phyloP scores from a whole-genome alignment of 768 basidiomycete genomes.

The Leccinum ochraceum region DNA sequence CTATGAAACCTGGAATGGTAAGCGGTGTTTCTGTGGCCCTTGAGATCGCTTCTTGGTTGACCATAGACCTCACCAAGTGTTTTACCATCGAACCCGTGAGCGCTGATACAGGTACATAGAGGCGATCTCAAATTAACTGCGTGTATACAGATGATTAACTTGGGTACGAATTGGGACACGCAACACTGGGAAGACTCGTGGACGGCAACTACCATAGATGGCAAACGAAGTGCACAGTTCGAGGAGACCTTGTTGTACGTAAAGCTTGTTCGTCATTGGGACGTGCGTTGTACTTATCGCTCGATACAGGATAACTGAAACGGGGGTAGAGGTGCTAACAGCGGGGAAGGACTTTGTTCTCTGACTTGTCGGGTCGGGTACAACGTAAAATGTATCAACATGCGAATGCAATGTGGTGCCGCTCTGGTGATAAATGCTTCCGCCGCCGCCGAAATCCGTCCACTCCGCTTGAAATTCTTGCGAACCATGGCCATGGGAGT shows the following conservation, averaged over 20 bases:
- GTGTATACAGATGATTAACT: constrained; percentile 80
- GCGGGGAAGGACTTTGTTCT: constrained; percentile 42
- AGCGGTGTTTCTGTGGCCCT: constrained; percentile 25
- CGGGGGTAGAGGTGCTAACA: constrained; percentile 86
- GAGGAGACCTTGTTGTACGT: constrained; percentile 95
- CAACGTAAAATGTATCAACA: constrained; percentile 17
- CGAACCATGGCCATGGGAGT: constrained; percentile 17
- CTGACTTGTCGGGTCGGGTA: constrained; percentile 19
- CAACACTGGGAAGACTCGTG: constrained; percentile 94
- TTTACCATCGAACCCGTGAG: constrained; percentile 83
- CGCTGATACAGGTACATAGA: constrained; percentile 5
- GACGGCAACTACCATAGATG: constrained; percentile 94
- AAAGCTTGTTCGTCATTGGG: constrained; percentile 3
- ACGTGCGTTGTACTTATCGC: constrained; percentile 17
- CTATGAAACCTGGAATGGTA: constrained; percentile 94
- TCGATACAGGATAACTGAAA: constrained; percentile 77
- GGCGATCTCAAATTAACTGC: constrained; percentile 1
- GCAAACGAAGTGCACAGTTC: constrained; percentile 91
- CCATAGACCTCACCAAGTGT: constrained; percentile 36
- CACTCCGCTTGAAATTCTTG: constrained; percentile 22
- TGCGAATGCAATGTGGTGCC: constrained; percentile 24
- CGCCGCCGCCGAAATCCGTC: constrained; percentile 15
- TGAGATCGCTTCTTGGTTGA: constrained; percentile 7
- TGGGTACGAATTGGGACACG: constrained; percentile 74
- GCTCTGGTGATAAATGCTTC: constrained; percentile 14